Base-by-base conservation (phyloP, 139 green algal genomes). In the Klebsormidium nitens region DNA sequence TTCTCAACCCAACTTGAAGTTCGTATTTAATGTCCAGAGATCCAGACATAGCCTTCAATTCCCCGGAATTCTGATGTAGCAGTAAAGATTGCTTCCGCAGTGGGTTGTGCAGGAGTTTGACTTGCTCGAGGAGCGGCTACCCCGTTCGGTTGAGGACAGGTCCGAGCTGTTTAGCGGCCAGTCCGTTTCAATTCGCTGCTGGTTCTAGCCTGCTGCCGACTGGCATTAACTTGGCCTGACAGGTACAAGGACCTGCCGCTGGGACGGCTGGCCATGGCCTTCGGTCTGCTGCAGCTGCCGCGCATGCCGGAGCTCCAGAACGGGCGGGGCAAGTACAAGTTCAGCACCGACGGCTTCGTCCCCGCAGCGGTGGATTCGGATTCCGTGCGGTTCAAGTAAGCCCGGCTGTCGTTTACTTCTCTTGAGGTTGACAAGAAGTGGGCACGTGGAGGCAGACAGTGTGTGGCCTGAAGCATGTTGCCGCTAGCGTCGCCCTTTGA, bases 221-320 rank as follows among this genome's bases (percentile, higher is more conserved):
- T 64, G 28, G 17, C 56, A 35, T 64, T 19, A 14, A 35, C 29
- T 46, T 67, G 26, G 5, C 2, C 74, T 11, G 26, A 32, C 71
- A 66, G 56, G 72, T 63, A 55, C 2, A 79, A 87, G 76, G 88
- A 96, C 3, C 81, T 97, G 5, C 46, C 83, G 36, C 55, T 97
- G 2, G 92, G 86, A 0, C 65, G 65, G 0, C 79, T 99, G 58
- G 93, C 88, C 2, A 82, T 64, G 2, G 71, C 78, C 0, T 85
- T 95, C 50, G 91, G 80, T 0, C 77, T 99, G 72, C 85, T 98
- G 71, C 75, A 84, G 11, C 78, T 99, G 66, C 94, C 94, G 0
- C 61, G 73, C 36, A 96, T 99, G 92, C 85, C 85, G 1, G 94
- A 99, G 81, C 48, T 96, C 8, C 38, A 36, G 23, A 52, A 67